These are phyloP conservation scores for Xylaria telfairii DNA, from an alignment of 495 filamentous ascomycete genomes.

Conservation along the genomic window DNA sequence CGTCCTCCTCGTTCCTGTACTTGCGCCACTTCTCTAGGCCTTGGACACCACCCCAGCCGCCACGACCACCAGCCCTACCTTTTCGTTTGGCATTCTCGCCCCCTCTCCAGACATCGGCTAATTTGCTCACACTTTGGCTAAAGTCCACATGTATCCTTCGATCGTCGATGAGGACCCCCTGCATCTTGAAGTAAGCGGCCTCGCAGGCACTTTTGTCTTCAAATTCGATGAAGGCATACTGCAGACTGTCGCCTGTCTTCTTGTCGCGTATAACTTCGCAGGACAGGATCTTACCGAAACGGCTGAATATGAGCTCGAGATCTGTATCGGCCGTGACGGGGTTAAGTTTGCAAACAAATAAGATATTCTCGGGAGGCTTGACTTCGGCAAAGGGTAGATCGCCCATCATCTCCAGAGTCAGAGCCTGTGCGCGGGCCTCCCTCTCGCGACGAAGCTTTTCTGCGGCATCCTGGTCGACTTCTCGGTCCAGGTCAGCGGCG, in stretches of 20 bases:
- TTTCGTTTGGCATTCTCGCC: conserved; percentile 85
- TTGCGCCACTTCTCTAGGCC: conserved; percentile 88
- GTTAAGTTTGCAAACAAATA: conserved; percentile 98
- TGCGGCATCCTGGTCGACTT: conserved; percentile 75
- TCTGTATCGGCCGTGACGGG: conserved; percentile 96
- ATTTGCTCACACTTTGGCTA: conserved; percentile 90
- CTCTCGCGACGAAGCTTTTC: conserved; percentile 85
- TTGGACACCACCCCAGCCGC: conserved; percentile 89
- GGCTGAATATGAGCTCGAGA: conserved; percentile 92
- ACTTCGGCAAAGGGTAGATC: conserved; percentile 98
- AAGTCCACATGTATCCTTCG: conserved; percentile 99
- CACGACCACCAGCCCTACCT: conserved; percentile 87
- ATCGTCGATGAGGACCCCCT: conserved; percentile 93
- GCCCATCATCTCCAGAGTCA: conserved; percentile 97
- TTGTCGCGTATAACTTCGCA: conserved; percentile 97
- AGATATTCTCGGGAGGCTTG: conserved; percentile 94
- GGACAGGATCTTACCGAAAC: conserved; percentile 92
- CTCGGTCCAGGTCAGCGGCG: conserved; percentile 65
- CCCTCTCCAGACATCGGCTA: conserved; percentile 89
- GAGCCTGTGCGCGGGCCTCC: conserved; percentile 90
- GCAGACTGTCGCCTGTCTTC: conserved; percentile 90
- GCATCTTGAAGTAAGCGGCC: conserved; percentile 98
- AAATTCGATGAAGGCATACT: conserved; percentile 98
- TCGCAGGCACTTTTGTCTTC: conserved; percentile 91
- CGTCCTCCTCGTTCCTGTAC: conserved; percentile 77